Percentiles rank a stretch among this genome's conserved stretches.
These are phyloP conservation scores for Botrytis galanthina DNA, from an alignment of 2,329 filamentous ascomycete genomes.

Conservation along the genomic window DNA sequence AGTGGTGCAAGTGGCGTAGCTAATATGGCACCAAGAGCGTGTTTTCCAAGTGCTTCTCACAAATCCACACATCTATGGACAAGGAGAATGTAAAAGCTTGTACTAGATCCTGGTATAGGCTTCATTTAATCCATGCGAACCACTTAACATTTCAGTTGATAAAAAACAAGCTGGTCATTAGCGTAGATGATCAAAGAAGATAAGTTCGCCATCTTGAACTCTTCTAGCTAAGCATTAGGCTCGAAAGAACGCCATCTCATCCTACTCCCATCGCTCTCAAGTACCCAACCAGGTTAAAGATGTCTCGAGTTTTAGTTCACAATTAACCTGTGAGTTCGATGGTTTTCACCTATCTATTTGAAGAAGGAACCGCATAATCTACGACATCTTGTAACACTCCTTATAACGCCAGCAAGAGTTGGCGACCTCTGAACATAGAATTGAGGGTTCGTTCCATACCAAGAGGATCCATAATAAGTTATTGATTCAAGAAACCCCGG, in stretches of 20 bases:
- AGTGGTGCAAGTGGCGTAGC: neutral
- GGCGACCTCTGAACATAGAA: neutral
- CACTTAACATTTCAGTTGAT: neutral
- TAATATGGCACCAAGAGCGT: rapidly evolving
- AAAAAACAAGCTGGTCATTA: neutral
- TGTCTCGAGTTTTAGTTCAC: neutral
- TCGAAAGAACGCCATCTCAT: neutral
- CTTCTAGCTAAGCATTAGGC: neutral
- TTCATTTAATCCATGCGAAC: neutral
- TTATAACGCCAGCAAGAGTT: neutral
- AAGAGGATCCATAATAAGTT: neutral
- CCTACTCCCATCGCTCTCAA: too few relatives aligned
- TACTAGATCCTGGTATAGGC: neutral
- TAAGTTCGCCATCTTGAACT: neutral
- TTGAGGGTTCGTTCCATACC: neutral
- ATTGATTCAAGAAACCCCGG: neutral
- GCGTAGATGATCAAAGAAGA: neutral
- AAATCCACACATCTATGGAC: rapidly evolving
- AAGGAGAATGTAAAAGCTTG: neutral
- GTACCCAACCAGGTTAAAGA: too few relatives aligned
- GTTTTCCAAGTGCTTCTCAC: neutral
- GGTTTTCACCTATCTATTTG: neutral
- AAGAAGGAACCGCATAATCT: too few relatives aligned
- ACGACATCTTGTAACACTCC: neutral
- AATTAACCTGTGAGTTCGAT: neutral